phyloP scores from a whole-genome alignment of 306 rosid species.

The Lablab purpureus region DNA sequence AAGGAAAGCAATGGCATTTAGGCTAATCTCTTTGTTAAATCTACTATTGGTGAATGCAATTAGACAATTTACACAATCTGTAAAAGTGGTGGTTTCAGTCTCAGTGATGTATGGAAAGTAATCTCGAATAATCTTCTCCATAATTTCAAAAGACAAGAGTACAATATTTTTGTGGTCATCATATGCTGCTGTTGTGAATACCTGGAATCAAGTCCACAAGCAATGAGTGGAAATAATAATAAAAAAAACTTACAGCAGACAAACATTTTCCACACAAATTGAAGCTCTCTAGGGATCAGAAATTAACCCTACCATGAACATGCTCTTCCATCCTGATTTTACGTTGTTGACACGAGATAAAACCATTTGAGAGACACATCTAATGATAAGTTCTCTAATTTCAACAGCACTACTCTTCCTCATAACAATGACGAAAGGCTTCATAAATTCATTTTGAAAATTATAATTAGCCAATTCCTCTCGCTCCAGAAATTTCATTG shows the following conservation, averaged over 20 bases:
- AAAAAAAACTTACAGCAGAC: conserved; percentile 27
- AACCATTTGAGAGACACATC: conserved; percentile 99
- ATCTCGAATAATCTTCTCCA: conserved; percentile 95
- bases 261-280: conserved; percentile 1
- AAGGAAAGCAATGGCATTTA: conserved; percentile 94
- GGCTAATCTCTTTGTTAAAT: conserved; percentile 95
- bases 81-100: conserved; percentile 98
- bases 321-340: conserved; percentile 99
- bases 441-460: conserved; percentile 99
- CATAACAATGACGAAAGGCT: conserved; percentile 98
- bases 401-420: conserved; percentile 96
- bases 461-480: conserved; percentile 98
- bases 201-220: conserved; percentile 66
- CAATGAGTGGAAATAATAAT: conserved; percentile 23
- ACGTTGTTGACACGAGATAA: conserved; percentile 95
- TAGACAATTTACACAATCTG: conserved; percentile 97
- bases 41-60: conserved; percentile 98
- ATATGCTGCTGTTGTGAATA: conserved; percentile 98
- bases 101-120: conserved; percentile 96
- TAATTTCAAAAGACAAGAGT: conserved; percentile 95
- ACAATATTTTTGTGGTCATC: conserved; percentile 99
- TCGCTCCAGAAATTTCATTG: conserved; percentile 97
- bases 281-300: conserved; percentile 42
- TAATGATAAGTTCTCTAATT: conserved; percentile 93
- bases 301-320: conserved; percentile 89